Percentiles rank a stretch among this genome's conserved stretches.
These are phyloP conservation scores for Vigna unguiculata DNA, from an alignment of 306 rosid genomes.

Conservation along the genomic window DNA sequence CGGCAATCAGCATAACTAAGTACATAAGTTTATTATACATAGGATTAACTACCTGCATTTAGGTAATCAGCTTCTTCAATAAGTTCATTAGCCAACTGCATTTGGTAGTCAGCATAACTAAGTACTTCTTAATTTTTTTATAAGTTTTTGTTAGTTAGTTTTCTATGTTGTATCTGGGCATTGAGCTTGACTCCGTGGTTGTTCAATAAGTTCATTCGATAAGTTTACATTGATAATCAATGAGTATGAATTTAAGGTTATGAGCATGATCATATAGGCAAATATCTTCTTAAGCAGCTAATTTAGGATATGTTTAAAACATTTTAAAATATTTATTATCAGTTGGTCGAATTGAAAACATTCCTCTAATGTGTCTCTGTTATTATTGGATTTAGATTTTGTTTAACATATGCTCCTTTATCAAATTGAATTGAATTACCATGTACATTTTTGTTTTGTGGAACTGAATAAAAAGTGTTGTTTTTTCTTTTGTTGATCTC, in stretches of 20 bases:
- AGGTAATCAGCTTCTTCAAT: neutral
- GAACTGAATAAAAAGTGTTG: slow-evolving; percentile 25
- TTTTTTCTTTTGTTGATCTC: slow-evolving; percentile 30
- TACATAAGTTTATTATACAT: neutral
- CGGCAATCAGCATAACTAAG: neutral
- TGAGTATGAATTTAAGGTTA: neutral
- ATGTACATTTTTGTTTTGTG: slow-evolving; percentile 14
- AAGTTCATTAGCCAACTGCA: neutral
- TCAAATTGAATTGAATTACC: slow-evolving; percentile 34
- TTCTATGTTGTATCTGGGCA: neutral
- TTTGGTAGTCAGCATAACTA: neutral
- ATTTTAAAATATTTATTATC: neutral
- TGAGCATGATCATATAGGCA: no score
- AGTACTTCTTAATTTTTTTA: neutral
- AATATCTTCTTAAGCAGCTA: neutral
- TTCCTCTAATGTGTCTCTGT: slow-evolving; percentile 24
- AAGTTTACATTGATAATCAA: neutral
- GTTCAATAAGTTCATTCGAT: neutral
- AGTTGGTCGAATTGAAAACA: slow-evolving; percentile 31
- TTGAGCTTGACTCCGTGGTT: neutral
- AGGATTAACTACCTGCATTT: neutral
- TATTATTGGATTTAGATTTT: slow-evolving; percentile 16
- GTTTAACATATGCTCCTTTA: slow-evolving; percentile 28
- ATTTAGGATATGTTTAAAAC: neutral
- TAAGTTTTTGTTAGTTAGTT: neutral